Evolutionary conservation across 352 stramenopile genomes (phyloP).

Genomic region (Pythium dissimile): DNA sequence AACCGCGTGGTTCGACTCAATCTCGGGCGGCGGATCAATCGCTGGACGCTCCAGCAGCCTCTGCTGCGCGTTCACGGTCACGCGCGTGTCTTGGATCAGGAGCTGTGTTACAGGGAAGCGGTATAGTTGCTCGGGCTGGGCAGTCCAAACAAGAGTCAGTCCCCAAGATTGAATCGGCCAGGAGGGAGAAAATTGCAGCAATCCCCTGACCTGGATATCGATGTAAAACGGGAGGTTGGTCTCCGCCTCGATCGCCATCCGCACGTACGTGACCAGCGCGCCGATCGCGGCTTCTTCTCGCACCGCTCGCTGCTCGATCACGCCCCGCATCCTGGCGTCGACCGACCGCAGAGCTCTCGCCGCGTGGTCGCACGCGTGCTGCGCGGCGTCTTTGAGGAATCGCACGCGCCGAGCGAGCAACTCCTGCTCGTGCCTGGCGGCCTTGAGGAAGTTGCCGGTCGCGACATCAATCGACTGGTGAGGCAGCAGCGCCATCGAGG

Average conservation of each 20-base stretch:
- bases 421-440: slow-evolving; percentile 58
- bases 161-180: too few relatives aligned
- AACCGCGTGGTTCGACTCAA: slow-evolving; percentile 43
- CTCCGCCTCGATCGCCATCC: slow-evolving; percentile 51
- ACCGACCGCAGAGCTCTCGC: slow-evolving; percentile 40
- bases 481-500: slow-evolving; percentile 4
- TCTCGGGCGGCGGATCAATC: slow-evolving; percentile 30
- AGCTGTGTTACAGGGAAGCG: slow-evolving; percentile 57
- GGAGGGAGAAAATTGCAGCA: too few relatives aligned
- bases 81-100: slow-evolving; percentile 51
- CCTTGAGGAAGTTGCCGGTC: slow-evolving; percentile 49
- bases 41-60: slow-evolving; percentile 34
- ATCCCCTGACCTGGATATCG: slow-evolving; percentile 36
- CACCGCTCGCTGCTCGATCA: slow-evolving; percentile 36
- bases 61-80: slow-evolving; percentile 29
- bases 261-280: slow-evolving; percentile 49
- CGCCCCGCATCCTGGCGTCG: slow-evolving; percentile 41
- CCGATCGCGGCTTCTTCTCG: slow-evolving; percentile 45
- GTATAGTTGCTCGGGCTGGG: slow-evolving; percentile 44
- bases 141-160: background rate
- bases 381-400: slow-evolving; percentile 39
- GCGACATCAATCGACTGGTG: slow-evolving; percentile 25
- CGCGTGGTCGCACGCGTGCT: slow-evolving; percentile 48
- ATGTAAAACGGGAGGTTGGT: slow-evolving; percentile 57
- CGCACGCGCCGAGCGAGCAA: slow-evolving; percentile 45